Evolutionary conservation across 2,329 filamentous ascomycete species (phyloP).

Genomic region (Ilyonectria mors-panacis): DNA sequence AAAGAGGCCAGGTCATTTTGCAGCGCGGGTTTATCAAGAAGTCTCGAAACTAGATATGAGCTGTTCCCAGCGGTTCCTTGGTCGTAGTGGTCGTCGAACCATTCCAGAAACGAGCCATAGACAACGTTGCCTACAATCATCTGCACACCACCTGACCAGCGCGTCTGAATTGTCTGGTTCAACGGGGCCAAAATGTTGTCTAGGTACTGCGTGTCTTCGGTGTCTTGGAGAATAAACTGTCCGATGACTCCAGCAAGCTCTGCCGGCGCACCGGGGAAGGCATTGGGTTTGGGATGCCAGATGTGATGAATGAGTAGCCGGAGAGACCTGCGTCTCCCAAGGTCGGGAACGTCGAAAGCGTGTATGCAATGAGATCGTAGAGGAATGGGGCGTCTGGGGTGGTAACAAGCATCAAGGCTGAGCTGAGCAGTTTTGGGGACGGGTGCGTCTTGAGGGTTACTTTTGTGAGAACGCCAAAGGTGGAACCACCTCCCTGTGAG

Average conservation of each 20-base stretch:
- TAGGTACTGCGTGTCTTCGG: constrained; percentile 46
- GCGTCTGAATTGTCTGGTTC: constrained; percentile 55
- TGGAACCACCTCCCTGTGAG: constrained; percentile 68
- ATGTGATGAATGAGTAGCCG: constrained; percentile 61
- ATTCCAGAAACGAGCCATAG: constrained; percentile 56
- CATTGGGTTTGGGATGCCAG: constrained; percentile 51
- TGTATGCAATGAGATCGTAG: constrained; percentile 63
- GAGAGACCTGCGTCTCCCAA: constrained; percentile 67
- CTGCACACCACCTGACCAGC: constrained; percentile 51
- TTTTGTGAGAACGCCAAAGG: constrained; percentile 72
- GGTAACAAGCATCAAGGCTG: constrained; percentile 42
- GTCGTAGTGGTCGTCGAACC: constrained; percentile 57
- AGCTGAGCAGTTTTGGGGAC: constrained; percentile 53
- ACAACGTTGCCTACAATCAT: constrained; percentile 34
- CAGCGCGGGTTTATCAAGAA: constrained; percentile 58
- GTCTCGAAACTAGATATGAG: constrained; percentile 58
- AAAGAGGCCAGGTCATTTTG: constrained; percentile 45
- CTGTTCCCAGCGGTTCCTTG: constrained; percentile 53
- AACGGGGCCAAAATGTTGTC: constrained; percentile 52
- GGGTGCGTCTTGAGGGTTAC: constrained; percentile 69
- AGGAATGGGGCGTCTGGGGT: constrained; percentile 53
- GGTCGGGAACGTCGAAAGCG: constrained; percentile 61
- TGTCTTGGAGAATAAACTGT: constrained; percentile 55
- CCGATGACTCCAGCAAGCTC: constrained; percentile 56
- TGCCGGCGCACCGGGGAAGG: constrained; percentile 53